phyloP scores from a whole-genome alignment of 2,329 filamentous ascomycete species.

The Mycocentrospora acerina region DNA sequence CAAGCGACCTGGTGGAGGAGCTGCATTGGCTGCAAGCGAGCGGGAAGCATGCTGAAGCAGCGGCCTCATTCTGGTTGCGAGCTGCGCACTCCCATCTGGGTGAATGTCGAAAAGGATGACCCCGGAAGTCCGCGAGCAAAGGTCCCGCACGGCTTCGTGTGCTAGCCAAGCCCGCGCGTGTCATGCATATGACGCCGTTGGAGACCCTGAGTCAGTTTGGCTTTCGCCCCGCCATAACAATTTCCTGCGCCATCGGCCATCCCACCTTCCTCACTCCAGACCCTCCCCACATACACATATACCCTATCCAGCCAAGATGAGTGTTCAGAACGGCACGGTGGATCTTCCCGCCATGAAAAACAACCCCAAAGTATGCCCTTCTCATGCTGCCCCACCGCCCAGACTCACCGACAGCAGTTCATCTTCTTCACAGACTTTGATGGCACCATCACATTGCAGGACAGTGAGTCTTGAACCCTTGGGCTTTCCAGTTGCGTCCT shows the following conservation, averaged over 20 bases:
- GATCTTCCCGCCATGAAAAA: constrained; percentile 50
- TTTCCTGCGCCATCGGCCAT: too few species aligned
- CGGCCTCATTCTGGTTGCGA: constrained; percentile 40
- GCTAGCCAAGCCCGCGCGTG: constrained; percentile 32
- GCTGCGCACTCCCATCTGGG: constrained; percentile 26
- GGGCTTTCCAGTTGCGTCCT: too few species aligned
- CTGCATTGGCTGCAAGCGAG: constrained; percentile 25
- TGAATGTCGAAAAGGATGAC: constrained; percentile 16
- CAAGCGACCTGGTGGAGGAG: constrained; percentile 11
- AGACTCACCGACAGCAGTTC: constrained; percentile 54
- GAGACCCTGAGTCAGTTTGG: too few species aligned
- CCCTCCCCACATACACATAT: constrained; percentile 2
- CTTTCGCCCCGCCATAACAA: too few species aligned
- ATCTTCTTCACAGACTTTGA: constrained; percentile 99
- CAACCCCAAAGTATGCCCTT: constrained; percentile 58
- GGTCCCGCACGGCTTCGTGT: constrained; percentile 1
- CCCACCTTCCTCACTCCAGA: constrained; percentile 1
- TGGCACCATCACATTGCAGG: constrained; percentile 82
- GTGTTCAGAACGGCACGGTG: constrained; percentile 32
- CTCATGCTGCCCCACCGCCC: background rate
- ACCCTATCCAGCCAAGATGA: constrained; percentile 27
- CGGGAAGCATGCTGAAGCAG: constrained; percentile 45
- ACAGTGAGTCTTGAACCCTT: constrained; percentile 52
- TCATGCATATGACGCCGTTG: constrained; percentile 15
- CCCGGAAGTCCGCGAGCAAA: constrained; percentile 16